phyloP scores from a whole-genome alignment of 768 basidiomycete species.

The Butyriboletus loyo region DNA sequence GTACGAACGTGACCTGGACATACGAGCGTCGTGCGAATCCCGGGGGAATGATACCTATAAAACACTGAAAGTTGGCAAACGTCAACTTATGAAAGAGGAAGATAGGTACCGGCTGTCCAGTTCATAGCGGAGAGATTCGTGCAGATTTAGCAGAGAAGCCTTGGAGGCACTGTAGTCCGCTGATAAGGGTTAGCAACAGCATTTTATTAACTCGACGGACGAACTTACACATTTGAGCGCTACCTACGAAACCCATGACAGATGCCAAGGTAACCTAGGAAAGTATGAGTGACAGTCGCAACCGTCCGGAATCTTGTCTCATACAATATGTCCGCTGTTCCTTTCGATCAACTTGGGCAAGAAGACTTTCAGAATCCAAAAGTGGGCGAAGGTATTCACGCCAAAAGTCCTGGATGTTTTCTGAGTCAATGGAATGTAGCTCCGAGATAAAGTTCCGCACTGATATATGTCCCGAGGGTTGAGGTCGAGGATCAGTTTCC shows the following conservation, averaged over 20 bases:
- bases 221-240: conserved; percentile 71
- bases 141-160: conserved; percentile 76
- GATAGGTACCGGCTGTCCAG: conserved; percentile 67
- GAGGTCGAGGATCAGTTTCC: conserved; percentile 81
- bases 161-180: conserved; percentile 93
- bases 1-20: conserved; percentile 80
- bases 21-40: conserved; percentile 85
- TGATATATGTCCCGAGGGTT: conserved; percentile 73
- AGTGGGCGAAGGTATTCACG: conserved; percentile 86
- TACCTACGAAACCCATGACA: conserved; percentile 65
- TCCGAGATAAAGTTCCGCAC: conserved; percentile 62
- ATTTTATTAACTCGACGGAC: not conserved
- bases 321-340: conserved; percentile 81
- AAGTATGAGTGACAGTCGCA: conserved; percentile 12
- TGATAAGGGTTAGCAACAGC: conserved; percentile 28
- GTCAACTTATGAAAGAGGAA: not conserved
- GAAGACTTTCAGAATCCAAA: conserved; percentile 92
- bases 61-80: not conserved
- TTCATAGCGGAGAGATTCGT: conserved; percentile 86
- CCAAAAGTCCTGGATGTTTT: conserved; percentile 67
- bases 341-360: conserved; percentile 79
- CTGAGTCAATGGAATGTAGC: not conserved
- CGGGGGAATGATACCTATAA: conserved; percentile 63
- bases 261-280: conserved; percentile 75
- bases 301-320: conserved; percentile 22